Percentiles rank a stretch among this genome's conserved stretches.
Evolutionary conservation across 2,329 filamentous ascomycete genomes (phyloP).

Genomic region (Cladophialophora psammophila): DNA sequence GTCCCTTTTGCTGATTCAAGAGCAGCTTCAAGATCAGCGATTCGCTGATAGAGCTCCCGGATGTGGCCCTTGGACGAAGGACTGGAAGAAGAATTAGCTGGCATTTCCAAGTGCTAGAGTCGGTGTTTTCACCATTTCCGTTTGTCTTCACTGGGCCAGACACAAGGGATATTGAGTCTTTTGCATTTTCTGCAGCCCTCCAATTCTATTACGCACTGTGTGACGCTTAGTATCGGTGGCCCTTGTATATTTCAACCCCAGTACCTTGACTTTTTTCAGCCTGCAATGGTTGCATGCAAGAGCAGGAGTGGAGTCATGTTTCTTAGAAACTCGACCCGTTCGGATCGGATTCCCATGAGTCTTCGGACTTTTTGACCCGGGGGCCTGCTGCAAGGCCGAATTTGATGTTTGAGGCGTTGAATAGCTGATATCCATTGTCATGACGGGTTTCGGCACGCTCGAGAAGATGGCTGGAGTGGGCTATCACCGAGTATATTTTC

Average conservation of each 20-base stretch:
- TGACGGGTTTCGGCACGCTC: neutral
- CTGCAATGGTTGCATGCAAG: slow-evolving; percentile 22
- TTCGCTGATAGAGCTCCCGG: slow-evolving; percentile 29
- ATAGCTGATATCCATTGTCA: neutral
- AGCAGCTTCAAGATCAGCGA: slow-evolving; percentile 30
- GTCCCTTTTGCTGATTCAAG: slow-evolving; percentile 22
- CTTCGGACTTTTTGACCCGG: neutral
- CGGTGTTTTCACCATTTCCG: slow-evolving; percentile 12
- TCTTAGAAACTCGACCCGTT: neutral
- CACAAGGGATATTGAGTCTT: slow-evolving; percentile 14
- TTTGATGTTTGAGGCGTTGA: neutral
- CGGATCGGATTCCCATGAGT: neutral
- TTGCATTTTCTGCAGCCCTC: slow-evolving; percentile 21
- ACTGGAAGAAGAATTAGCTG: slow-evolving; percentile 3
- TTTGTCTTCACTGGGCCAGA: slow-evolving; percentile 19
- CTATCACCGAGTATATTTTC: slow-evolving; percentile 4
- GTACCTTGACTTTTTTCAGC: slow-evolving; percentile 24
- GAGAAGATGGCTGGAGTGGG: neutral
- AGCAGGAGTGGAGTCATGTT: neutral
- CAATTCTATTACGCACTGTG: slow-evolving; percentile 11
- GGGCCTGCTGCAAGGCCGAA: neutral
- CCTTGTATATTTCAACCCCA: neutral
- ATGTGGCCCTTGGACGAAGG: slow-evolving; percentile 34
- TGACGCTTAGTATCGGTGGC: neutral
- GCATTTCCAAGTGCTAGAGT: neutral